These are phyloP conservation scores for Crithidia acanthocephali DNA, from an alignment of 208 protist genomes.

Conservation along the genomic window DNA sequence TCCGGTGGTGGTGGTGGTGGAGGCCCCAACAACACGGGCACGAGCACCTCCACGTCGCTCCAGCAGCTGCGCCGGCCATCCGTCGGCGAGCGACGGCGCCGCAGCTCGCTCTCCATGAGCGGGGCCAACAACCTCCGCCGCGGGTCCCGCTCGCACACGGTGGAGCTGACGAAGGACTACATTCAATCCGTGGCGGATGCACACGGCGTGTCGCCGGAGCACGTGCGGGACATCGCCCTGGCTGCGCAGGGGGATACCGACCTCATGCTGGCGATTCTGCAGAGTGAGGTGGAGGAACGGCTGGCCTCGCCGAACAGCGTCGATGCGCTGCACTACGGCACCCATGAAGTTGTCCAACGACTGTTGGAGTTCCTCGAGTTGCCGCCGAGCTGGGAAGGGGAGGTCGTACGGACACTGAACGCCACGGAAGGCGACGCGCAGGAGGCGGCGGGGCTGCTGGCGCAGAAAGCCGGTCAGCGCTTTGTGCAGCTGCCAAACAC, in stretches of 20 bases:
- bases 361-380: constrained; percentile 62
- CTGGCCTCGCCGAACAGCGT: constrained; percentile 22
- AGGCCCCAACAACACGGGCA: neutral
- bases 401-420: constrained; percentile 69
- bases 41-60: constrained; percentile 22
- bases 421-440: constrained; percentile 65
- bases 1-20: too few relatives aligned
- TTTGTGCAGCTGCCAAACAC: constrained; percentile 17
- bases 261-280: constrained; percentile 61
- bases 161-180: constrained; percentile 63
- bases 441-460: constrained; percentile 38
- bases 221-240: constrained; percentile 65
- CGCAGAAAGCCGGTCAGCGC: constrained; percentile 42
- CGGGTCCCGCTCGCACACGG: constrained; percentile 17
- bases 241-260: constrained; percentile 61
- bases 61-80: constrained; percentile 24
- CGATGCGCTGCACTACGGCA: constrained; percentile 57
- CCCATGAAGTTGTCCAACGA: constrained; percentile 49
- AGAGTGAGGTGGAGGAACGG: constrained; percentile 46
- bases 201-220: constrained; percentile 44
- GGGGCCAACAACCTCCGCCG: constrained; percentile 11
- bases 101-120: constrained; percentile 16
- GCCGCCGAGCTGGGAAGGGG: constrained; percentile 45
- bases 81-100: constrained; percentile 12
- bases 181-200: constrained; percentile 41